Evolutionary conservation across 306 rosid species (phyloP).

Genomic region (Hippophae rhamnoides): DNA sequence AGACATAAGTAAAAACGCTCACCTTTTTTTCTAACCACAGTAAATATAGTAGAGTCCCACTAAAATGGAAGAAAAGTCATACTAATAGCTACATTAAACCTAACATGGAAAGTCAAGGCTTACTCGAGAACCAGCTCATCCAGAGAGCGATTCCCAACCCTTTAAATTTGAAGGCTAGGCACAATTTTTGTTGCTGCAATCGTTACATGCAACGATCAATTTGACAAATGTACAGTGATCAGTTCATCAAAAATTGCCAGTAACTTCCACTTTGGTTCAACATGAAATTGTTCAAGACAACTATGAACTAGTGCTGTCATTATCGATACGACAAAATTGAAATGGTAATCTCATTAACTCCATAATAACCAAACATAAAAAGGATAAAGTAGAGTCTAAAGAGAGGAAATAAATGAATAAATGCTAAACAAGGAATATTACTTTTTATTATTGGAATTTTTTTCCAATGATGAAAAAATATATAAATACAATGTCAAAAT

Average conservation of each 20-base stretch:
- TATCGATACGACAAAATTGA: conserved; percentile 12
- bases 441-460: too few species aligned
- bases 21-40: too few species aligned
- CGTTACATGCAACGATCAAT: conserved; percentile 24
- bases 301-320: conserved; percentile 7
- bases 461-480: too few species aligned
- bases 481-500: too few species aligned
- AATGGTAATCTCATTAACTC: conserved; percentile 1
- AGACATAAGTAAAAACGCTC: too few species aligned
- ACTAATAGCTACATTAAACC: conserved; percentile 6
- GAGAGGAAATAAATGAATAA: too few species aligned
- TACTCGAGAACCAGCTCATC: conserved; percentile 2
- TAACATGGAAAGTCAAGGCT: conserved; percentile 4
- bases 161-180: conserved; percentile 5
- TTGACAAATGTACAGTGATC: conserved; percentile 27
- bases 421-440: too few species aligned
- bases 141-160: background rate
- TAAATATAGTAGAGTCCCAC: background rate
- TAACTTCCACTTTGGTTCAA: conserved; percentile 19
- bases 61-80: background rate
- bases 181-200: conserved; percentile 1
- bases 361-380: too few species aligned
- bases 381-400: too few species aligned
- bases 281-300: conserved; percentile 8
- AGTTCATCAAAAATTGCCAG: conserved; percentile 2